phyloP scores from a whole-genome alignment of 2,329 filamentous ascomycete genomes.

The Fusarium verrucosum region DNA sequence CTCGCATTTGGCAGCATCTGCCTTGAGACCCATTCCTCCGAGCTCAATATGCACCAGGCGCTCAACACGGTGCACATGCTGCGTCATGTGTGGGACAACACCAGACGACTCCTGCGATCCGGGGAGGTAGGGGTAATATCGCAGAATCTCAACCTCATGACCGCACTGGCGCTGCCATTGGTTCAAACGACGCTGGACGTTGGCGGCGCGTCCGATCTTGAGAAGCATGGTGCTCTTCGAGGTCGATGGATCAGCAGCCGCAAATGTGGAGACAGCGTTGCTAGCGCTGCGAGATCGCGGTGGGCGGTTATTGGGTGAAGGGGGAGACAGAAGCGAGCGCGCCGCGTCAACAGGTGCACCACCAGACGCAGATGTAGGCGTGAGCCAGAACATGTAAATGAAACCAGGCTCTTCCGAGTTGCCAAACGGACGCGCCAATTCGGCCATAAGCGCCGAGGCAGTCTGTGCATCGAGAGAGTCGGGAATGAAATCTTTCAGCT shows the following conservation, averaged over 20 bases:
- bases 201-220: conserved; percentile 75
- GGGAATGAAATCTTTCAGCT: conserved; percentile 69
- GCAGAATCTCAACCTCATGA: conserved; percentile 84
- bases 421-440: conserved; percentile 73
- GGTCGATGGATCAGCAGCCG: conserved; percentile 45
- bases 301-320: conserved; percentile 50
- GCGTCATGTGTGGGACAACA: conserved; percentile 71
- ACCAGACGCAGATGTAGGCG: conserved; percentile 63
- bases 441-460: conserved; percentile 75
- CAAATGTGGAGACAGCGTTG: conserved; percentile 64
- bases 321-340: conserved; percentile 66
- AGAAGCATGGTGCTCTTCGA: conserved; percentile 66
- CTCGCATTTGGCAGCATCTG: conserved; percentile 68
- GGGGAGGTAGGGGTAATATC: conserved; percentile 87
- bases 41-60: conserved; percentile 90
- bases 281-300: conserved; percentile 59
- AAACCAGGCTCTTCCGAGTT: conserved; percentile 85
- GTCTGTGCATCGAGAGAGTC: conserved; percentile 71
- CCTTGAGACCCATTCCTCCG: conserved; percentile 65
- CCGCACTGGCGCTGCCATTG: conserved; percentile 96
- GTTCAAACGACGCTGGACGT: conserved; percentile 89
- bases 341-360: conserved; percentile 67
- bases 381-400: conserved; percentile 99
- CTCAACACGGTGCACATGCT: conserved; percentile 88
- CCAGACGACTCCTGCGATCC: conserved; percentile 49